phyloP scores from a whole-genome alignment of 208 protist genomes.

The Crithidia expoeki region DNA sequence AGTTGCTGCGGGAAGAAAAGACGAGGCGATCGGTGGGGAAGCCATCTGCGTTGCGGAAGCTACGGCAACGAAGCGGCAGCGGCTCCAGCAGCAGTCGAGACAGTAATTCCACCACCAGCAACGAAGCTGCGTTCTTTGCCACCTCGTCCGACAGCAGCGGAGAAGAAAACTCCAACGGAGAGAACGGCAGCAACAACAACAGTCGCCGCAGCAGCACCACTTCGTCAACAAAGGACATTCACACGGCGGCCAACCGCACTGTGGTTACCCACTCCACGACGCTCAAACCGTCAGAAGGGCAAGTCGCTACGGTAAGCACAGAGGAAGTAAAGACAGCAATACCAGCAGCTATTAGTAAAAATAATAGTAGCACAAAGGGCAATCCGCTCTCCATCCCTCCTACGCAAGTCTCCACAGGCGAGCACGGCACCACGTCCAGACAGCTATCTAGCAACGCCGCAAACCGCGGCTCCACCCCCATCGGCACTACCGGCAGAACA shows the following conservation, averaged over 20 bases:
- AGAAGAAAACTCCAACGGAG: too few relatives aligned
- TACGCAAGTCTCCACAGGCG: background rate
- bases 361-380: background rate
- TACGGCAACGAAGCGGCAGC: background rate
- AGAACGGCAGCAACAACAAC: constrained; percentile 10
- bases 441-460: background rate
- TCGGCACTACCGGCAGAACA: background rate
- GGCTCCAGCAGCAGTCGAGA: constrained; percentile 14
- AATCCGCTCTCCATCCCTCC: constrained; percentile 1
- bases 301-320: background rate
- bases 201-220: background rate
- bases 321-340: background rate
- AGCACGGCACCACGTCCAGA: background rate
- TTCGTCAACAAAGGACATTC: background rate
- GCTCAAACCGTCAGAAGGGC: background rate
- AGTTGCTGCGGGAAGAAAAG: background rate
- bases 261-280: background rate
- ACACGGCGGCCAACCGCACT: background rate
- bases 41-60: background rate
- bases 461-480: constrained; percentile 4
- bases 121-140: constrained; percentile 34
- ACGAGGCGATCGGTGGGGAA: background rate
- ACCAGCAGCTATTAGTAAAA: background rate
- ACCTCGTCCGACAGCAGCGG: constrained; percentile 18
- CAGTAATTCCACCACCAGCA: constrained; percentile 22